Evolutionary conservation across 140 eudicot species (phyloP).

Genomic region (Oenanthe javanica): DNA sequence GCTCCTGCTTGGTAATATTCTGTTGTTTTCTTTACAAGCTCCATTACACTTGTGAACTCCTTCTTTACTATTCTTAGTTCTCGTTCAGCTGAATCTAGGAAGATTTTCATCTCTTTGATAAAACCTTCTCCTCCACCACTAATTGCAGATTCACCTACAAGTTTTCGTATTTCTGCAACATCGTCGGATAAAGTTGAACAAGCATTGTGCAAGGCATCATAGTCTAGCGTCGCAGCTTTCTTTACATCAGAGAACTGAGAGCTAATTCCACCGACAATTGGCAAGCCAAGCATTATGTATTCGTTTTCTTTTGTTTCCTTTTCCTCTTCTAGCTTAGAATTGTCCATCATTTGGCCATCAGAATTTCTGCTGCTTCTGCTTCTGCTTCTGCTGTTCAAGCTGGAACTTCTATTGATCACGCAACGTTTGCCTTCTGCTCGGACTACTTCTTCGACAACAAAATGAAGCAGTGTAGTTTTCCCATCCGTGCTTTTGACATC

Average conservation of each 20-base stretch:
- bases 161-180: conserved; percentile 36
- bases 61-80: conserved; percentile 46
- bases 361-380: conserved; percentile 27
- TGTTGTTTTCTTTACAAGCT: conserved; percentile 62
- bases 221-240: conserved; percentile 66
- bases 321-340: conserved; percentile 27
- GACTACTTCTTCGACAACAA: conserved; percentile 96
- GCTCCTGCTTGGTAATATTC: conserved; percentile 79
- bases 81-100: conserved; percentile 52
- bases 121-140: conserved; percentile 53
- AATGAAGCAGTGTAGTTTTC: conserved; percentile 81
- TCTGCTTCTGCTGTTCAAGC: conserved; percentile 29
- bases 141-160: conserved; percentile 35
- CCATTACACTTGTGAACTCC: conserved; percentile 58
- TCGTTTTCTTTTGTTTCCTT: conserved; percentile 64
- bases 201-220: conserved; percentile 40
- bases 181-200: conserved; percentile 27
- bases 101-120: conserved; percentile 53
- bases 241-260: conserved; percentile 66
- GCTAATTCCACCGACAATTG: conserved; percentile 85
- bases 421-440: conserved; percentile 89
- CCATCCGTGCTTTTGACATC: conserved; percentile 95
- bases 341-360: conserved; percentile 13
- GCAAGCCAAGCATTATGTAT: conserved; percentile 78
- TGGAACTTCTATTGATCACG: conserved; percentile 51